Percentiles rank a stretch among this genome's conserved stretches.
These are phyloP conservation scores for Agaricales sp. DNA, from an alignment of 1,284 basidiomycete genomes.

Conservation along the genomic window DNA sequence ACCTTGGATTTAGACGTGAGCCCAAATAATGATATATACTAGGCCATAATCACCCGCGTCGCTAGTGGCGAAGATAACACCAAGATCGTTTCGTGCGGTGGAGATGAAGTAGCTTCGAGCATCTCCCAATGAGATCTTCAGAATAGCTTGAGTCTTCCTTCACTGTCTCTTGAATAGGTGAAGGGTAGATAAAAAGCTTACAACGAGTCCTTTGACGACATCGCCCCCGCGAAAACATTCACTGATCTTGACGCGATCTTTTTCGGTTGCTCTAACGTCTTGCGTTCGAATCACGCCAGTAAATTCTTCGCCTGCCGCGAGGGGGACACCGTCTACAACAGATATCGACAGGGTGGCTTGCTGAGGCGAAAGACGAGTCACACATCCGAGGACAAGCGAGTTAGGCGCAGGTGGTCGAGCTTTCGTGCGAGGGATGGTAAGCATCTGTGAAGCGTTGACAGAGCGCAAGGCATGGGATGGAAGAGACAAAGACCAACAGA, in stretches of 20 bases:
- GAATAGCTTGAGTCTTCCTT: constrained; percentile 6
- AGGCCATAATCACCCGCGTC: constrained; percentile 46
- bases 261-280: constrained; percentile 89
- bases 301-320: constrained; percentile 88
- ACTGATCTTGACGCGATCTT: constrained; percentile 86
- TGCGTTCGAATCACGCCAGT: constrained; percentile 85
- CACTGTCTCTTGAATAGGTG: background rate
- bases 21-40: background rate
- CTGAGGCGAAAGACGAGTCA: constrained; percentile 80
- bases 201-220: constrained; percentile 87
- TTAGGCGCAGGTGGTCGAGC: constrained; percentile 63
- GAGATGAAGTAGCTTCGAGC: constrained; percentile 91
- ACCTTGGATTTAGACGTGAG: constrained; percentile 28
- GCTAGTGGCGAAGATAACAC: constrained; percentile 83
- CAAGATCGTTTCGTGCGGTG: constrained; percentile 89
- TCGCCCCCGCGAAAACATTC: constrained; percentile 97
- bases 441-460: constrained; percentile 26
- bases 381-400: constrained; percentile 66
- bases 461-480: constrained; percentile 18
- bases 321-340: constrained; percentile 84
- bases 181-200: constrained; percentile 35
- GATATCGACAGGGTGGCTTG: constrained; percentile 86
- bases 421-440: constrained; percentile 49
- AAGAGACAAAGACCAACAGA: constrained; percentile 42
- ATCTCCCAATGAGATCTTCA: constrained; percentile 86